These are phyloP conservation scores for Russula dissimulans DNA, from an alignment of 768 basidiomycete genomes.

Conservation along the genomic window DNA sequence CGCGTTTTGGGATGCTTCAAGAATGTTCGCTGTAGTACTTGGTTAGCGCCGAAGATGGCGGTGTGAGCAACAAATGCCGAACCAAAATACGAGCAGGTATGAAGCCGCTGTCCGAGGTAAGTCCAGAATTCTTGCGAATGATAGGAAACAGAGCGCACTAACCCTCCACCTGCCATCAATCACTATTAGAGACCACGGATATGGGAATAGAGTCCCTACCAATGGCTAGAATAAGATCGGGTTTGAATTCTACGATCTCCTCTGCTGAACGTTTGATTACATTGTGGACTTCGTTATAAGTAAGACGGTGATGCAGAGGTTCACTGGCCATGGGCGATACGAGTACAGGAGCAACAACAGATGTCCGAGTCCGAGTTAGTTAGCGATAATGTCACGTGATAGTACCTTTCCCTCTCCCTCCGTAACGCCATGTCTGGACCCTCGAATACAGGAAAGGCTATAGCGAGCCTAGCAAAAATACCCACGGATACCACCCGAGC, in stretches of 20 bases:
- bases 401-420: neutral
- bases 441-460: slow-evolving; percentile 45
- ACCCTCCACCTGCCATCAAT: slow-evolving; percentile 63
- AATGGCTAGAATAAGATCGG: slow-evolving; percentile 80
- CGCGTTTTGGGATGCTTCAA: slow-evolving; percentile 60
- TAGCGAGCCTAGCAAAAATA: slow-evolving; percentile 66
- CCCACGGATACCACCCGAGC: slow-evolving; percentile 62
- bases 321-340: slow-evolving; percentile 22
- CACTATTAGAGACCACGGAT: neutral
- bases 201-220: slow-evolving; percentile 34
- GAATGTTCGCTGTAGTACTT: slow-evolving; percentile 60
- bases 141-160: slow-evolving; percentile 27
- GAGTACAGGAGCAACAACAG: too few species aligned
- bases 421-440: slow-evolving; percentile 15
- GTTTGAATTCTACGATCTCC: slow-evolving; percentile 70
- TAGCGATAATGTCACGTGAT: too few species aligned
- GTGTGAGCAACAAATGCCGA: neutral
- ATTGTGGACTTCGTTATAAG: slow-evolving; percentile 92
- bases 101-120: slow-evolving; percentile 57
- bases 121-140: slow-evolving; percentile 16
- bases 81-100: slow-evolving; percentile 90
- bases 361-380: too few species aligned
- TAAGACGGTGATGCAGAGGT: slow-evolving; percentile 57
- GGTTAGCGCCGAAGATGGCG: neutral
- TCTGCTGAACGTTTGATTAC: slow-evolving; percentile 61